phyloP scores from a whole-genome alignment of 768 basidiomycete genomes.

The Pholiota microspora region DNA sequence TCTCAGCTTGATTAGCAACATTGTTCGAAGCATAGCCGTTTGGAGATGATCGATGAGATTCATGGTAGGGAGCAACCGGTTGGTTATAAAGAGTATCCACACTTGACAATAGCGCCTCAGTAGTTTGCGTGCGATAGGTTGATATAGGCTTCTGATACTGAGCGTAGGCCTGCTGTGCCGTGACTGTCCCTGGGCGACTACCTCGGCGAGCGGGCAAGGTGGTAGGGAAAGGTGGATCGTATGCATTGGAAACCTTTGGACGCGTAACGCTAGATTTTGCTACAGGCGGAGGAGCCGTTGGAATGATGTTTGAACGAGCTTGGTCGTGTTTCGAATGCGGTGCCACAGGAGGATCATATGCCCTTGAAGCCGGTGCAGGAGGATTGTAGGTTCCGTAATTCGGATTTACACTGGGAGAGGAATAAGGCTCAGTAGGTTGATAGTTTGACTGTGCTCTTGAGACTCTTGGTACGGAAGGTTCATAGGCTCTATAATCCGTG shows the following conservation, averaged over 20 bases:
- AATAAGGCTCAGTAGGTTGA: not conserved
- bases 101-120: not conserved
- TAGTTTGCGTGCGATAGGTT: not conserved
- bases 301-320: too few species aligned
- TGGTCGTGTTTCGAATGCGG: too few species aligned
- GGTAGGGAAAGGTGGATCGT: conserved; percentile 72
- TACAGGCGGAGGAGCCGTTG: too few species aligned
- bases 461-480: conserved; percentile 7
- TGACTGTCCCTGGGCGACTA: conserved; percentile 3
- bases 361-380: not conserved
- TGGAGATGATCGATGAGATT: not conserved
- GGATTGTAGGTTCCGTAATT: not conserved
- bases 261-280: conserved; percentile 46
- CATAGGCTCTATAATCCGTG: conserved; percentile 12
- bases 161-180: conserved; percentile 15
- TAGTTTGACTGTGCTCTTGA: not conserved
- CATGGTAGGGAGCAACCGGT: not conserved
- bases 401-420: not conserved
- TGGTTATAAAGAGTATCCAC: not conserved
- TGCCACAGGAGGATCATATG: conserved; percentile 3
- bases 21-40: not conserved
- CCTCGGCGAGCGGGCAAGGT: conserved; percentile 20
- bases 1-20: not conserved
- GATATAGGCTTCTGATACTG: conserved; percentile 15
- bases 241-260: conserved; percentile 68